Evolutionary conservation across 2,329 filamentous ascomycete species (phyloP).

Genomic region (Paramyrothecium roridum): DNA sequence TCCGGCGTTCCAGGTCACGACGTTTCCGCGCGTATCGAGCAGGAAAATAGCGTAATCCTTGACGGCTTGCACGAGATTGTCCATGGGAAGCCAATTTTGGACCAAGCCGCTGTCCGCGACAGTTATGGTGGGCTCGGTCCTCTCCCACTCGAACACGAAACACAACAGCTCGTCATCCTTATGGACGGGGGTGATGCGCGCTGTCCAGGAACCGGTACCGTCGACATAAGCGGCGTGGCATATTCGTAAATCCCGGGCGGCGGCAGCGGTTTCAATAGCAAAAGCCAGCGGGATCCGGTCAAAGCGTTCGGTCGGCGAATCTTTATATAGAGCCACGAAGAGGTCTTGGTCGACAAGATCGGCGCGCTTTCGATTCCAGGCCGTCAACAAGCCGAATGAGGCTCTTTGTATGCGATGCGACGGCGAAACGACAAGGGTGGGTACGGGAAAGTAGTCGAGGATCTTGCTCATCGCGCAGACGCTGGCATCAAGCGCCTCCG

Average conservation of each 20-base stretch:
- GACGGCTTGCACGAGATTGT: slow-evolving; percentile 57
- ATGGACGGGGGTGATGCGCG: slow-evolving; percentile 28
- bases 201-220: slow-evolving; percentile 18
- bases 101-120: slow-evolving; percentile 13
- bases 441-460: slow-evolving; percentile 25
- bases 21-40: slow-evolving; percentile 51
- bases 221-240: slow-evolving; percentile 13
- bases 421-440: slow-evolving; percentile 25
- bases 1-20: slow-evolving; percentile 57
- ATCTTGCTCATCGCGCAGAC: slow-evolving; percentile 13
- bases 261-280: slow-evolving; percentile 24
- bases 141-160: slow-evolving; percentile 27
- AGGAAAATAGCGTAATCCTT: slow-evolving; percentile 64
- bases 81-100: slow-evolving; percentile 32
- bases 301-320: slow-evolving; percentile 17
- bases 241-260: slow-evolving; percentile 18
- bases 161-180: slow-evolving; percentile 21
- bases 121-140: slow-evolving; percentile 9
- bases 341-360: slow-evolving; percentile 24
- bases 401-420: slow-evolving; percentile 22
- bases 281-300: slow-evolving; percentile 19
- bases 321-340: slow-evolving; percentile 20
- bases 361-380: slow-evolving; percentile 18
- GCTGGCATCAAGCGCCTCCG: not conserved
- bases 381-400: slow-evolving; percentile 22